Evolutionary conservation across 371 early-diverging fungal genomes (phyloP).

Genomic region (Actinomucor elegans): DNA sequence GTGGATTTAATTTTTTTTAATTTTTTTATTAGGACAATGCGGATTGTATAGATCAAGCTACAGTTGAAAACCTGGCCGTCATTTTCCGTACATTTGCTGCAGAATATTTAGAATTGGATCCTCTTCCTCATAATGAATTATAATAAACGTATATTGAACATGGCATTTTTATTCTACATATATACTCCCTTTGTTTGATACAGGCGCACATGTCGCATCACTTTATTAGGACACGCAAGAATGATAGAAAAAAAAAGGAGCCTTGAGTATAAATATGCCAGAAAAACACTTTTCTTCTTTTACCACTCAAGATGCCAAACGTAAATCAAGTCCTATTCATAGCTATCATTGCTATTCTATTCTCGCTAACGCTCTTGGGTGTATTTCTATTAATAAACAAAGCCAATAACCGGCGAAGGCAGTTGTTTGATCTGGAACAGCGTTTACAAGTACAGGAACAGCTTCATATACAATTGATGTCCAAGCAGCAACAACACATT

Average conservation of each 20-base stretch:
- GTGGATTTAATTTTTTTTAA: not conserved
- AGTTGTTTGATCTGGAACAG: conserved; percentile 17
- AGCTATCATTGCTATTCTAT: conserved; percentile 15
- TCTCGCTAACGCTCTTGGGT: conserved; percentile 9
- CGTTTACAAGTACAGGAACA: conserved; percentile 15
- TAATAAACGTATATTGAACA: no score
- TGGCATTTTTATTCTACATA: conserved; percentile 1
- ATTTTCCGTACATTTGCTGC: conserved; percentile 56
- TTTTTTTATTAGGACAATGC: conserved; percentile 21
- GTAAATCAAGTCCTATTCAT: conserved; percentile 17
- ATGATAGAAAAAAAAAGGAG: not conserved
- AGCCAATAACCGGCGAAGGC: conserved; percentile 7
- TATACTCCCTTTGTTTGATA: not conserved
- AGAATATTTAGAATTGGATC: conserved; percentile 55
- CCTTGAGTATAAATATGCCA: not conserved
- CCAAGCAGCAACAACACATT: not conserved
- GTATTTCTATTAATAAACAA: conserved; percentile 8
- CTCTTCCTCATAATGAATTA: conserved; percentile 27
- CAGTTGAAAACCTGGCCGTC: conserved; percentile 51
- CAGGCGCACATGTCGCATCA: not conserved
- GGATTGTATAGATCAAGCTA: conserved; percentile 42
- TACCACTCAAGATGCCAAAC: conserved; percentile 9
- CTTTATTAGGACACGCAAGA: not conserved
- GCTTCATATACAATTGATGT: not conserved
- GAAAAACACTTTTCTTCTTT: not conserved